Conservation (phyloP, 2,329 filamentous ascomycete species). For the Fusarium sp. region DNA sequence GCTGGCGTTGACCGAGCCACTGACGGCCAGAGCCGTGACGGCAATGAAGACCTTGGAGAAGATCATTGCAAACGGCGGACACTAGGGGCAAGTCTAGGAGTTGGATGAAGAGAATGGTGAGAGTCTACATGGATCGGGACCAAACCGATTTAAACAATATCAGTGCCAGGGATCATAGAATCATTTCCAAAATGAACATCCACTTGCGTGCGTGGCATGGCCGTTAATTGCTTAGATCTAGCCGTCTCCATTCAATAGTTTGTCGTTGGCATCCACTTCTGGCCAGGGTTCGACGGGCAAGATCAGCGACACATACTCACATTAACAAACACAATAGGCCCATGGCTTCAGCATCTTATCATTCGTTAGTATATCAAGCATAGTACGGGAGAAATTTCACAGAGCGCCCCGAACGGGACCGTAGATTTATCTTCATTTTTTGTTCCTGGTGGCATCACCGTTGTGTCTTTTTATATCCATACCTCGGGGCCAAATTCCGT, state of each 20-base stretch:
- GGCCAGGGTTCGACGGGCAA: background rate
- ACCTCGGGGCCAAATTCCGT: background rate
- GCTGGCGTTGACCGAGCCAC: background rate
- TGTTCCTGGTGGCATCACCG: background rate
- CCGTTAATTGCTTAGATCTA: background rate
- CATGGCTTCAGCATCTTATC: background rate
- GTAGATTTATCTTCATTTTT: background rate
- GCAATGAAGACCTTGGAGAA: background rate
- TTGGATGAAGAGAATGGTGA: background rate
- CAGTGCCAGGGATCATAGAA: background rate
- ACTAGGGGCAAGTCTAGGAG: background rate
- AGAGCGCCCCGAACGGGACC: no score
- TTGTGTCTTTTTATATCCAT: background rate
- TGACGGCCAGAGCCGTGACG: background rate
- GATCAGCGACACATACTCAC: background rate
- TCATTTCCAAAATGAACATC: background rate
- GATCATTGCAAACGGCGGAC: background rate
- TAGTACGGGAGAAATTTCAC: background rate
- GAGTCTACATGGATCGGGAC: background rate
- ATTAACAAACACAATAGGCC: background rate
- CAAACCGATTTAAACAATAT: background rate
- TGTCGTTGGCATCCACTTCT: background rate
- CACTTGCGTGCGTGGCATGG: background rate
- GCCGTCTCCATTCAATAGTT: background rate
- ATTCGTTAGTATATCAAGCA: background rate